Base-by-base conservation (phyloP, 495 filamentous ascomycete species). In the Hyphodiscus hymeniophilus region DNA sequence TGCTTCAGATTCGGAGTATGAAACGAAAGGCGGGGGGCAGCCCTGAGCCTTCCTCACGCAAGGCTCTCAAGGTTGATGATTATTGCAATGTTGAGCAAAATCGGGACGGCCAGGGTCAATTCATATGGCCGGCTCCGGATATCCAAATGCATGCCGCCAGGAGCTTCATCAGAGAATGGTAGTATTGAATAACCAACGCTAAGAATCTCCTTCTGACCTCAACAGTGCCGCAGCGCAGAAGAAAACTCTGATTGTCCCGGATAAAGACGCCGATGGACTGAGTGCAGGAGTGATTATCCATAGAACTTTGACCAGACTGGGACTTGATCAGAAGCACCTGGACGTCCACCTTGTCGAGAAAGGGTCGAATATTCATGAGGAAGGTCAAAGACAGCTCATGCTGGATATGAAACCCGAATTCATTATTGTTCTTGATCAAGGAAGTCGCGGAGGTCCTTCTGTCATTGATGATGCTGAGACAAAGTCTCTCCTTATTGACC, bases 211-310 rank as follows among this genome's bases (percentile, higher is more conserved):
- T 54, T 42, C 54, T 54, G 33, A 36, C 12, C 18, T 31, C 15
- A 5, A 33, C 11, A 53, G 60, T 56, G 43, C 56, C 20, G 31
- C 51, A 1, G 52, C 63, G 12, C 54, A 58, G 40, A 52, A 62
- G 46, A 53, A 48, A 38, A 65, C 59, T 0, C 61, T 81, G 35
- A 70, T 82, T 20, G 65, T 76, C 2, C 79, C 79, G 3, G 79
- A 81, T 58, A 80, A 80, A 50, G 79, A 81, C 57, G 74, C 74
- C 17, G 79, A 82, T 59, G 79, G 79, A 4, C 62, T 82, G 13
- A 66, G 68, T 32, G 70, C 79, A 1, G 79, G 79, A 2, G 74
- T 71, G 1, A 80, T 81, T 17, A 52, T 82, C 11, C 60, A 72
- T 42, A 70, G 67, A 50, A 78, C 76, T 0, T 67, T 82, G 6